Conservation (phyloP, 108 stramenopile genomes). For the Seminavis robusta region DNA sequence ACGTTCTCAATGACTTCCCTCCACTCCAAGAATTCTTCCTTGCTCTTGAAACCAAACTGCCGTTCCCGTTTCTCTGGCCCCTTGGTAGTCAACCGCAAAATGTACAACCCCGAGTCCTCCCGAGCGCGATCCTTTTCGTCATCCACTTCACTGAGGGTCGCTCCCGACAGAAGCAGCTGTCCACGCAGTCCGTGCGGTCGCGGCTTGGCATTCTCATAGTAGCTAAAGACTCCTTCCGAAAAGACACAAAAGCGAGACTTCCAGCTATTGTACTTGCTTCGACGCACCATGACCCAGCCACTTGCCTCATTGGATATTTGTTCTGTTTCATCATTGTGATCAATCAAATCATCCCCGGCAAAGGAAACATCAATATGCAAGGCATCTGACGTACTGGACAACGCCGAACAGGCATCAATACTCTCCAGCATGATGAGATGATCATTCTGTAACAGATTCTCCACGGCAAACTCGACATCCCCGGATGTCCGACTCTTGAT, state of each 20-base stretch:
- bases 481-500: slow-evolving; percentile 50
- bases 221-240: slow-evolving; percentile 51
- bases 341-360: slow-evolving; percentile 43
- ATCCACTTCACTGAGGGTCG: no score
- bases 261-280: slow-evolving; percentile 29
- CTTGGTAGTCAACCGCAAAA: no score
- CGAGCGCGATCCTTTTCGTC: no score
- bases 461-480: slow-evolving; percentile 55
- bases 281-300: slow-evolving; percentile 24
- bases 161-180: slow-evolving; percentile 50
- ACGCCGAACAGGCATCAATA: no score
- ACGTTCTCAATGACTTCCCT: slow-evolving; percentile 18
- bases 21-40: slow-evolving; percentile 48
- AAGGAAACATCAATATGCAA: slow-evolving; percentile 42
- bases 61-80: slow-evolving; percentile 28
- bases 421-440: slow-evolving; percentile 46
- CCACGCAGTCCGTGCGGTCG: slow-evolving; percentile 49
- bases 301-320: slow-evolving; percentile 11
- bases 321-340: slow-evolving; percentile 16
- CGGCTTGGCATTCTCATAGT: slow-evolving; percentile 56
- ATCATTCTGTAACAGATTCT: slow-evolving; percentile 55
- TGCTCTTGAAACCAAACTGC: slow-evolving; percentile 47
- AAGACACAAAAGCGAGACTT: slow-evolving; percentile 55
- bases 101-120: no score
- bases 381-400: slow-evolving; percentile 18